phyloP scores from a whole-genome alignment of 345 rosid species.

The Rhodamnia rubescens region DNA sequence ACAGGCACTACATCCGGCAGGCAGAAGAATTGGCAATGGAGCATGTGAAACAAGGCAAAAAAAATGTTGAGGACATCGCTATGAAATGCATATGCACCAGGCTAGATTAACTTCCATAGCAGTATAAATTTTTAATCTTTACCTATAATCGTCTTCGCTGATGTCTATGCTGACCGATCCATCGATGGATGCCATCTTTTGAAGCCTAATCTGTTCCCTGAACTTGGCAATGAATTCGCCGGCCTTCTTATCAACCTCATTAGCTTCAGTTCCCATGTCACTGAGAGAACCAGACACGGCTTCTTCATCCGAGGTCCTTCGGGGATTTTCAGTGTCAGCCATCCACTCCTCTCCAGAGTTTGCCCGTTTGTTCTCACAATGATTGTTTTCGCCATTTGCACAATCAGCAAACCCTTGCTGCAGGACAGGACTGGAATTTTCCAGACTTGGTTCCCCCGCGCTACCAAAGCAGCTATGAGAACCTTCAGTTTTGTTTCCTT shows the following conservation, averaged over 20 bases:
- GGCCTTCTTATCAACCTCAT: constrained; percentile 89
- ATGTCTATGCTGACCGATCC: constrained; percentile 32
- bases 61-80: neutral
- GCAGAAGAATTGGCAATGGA: neutral
- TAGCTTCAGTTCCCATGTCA: neutral
- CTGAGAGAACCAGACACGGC: constrained; percentile 11
- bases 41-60: neutral
- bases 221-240: constrained; percentile 91
- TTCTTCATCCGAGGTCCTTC: constrained; percentile 12
- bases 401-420: neutral
- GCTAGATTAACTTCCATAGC: neutral
- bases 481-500: constrained; percentile 5
- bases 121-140: neutral
- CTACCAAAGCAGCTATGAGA: neutral
- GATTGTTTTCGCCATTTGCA: neutral
- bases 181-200: constrained; percentile 46
- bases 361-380: constrained; percentile 1
- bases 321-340: constrained; percentile 11
- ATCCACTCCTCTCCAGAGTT: constrained; percentile 7
- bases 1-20: neutral
- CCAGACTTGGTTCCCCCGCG: neutral
- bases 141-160: constrained; percentile 20
- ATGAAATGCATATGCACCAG: neutral
- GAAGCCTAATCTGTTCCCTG: constrained; percentile 77
- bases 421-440: neutral